Percentiles rank a stretch among this genome's conserved stretches.
Conservation (phyloP, 2,329 filamentous ascomycete genomes). For the Akanthomyces lecanii region DNA sequence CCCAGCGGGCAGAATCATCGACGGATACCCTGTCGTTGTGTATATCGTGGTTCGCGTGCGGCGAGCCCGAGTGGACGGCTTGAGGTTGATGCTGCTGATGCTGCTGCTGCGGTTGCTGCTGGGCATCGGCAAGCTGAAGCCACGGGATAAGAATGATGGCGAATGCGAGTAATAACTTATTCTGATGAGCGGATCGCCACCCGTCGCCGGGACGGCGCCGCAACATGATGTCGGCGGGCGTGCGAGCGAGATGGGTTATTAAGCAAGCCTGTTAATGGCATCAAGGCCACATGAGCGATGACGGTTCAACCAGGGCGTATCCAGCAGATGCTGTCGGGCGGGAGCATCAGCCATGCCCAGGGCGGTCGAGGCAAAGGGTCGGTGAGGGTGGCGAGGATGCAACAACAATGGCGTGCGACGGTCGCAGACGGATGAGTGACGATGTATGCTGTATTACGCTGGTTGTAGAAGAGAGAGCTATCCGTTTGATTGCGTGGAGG, state of each 20-base stretch:
- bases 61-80: conserved; percentile 17
- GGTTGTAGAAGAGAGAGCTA: background rate
- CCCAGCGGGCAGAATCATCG: conserved; percentile 24
- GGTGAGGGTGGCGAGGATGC: background rate
- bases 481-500: background rate
- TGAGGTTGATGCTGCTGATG: conserved; percentile 16
- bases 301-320: conserved; percentile 3
- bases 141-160: conserved; percentile 55
- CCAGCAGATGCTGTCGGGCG: conserved; percentile 6
- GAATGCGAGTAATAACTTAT: conserved; percentile 50
- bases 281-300: conserved; percentile 6
- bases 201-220: conserved; percentile 60
- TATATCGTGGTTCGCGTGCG: conserved; percentile 21
- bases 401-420: background rate
- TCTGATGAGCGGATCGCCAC: conserved; percentile 44
- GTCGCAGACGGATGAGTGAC: background rate
- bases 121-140: conserved; percentile 54
- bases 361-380: background rate
- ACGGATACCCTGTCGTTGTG: conserved; percentile 25
- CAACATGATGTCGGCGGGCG: conserved; percentile 51
- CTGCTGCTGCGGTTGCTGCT: conserved; percentile 49
- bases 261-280: conserved; percentile 2
- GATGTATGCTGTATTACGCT: background rate
- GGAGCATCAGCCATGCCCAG: conserved; percentile 14
- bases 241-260: background rate